Evolutionary conservation across 179 eudicot species (phyloP).

Genomic region (Carnegiea gigantea): DNA sequence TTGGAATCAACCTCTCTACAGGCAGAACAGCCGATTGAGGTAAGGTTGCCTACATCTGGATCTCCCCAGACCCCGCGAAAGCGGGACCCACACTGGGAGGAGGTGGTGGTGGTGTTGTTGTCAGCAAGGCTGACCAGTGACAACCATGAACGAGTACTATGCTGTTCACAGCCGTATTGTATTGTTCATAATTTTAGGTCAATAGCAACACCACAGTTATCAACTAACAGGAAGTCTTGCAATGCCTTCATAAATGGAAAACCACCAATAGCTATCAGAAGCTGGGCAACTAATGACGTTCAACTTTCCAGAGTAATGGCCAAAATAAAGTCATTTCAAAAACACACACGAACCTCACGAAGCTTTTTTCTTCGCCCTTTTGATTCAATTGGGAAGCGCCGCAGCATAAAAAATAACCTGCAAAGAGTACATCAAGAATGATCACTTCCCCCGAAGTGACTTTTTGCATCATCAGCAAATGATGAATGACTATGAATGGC

Average conservation of each 20-base stretch:
- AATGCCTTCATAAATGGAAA: neutral
- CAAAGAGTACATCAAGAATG: constrained; percentile 18
- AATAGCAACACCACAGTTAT: neutral
- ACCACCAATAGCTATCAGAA: neutral
- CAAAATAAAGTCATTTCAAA: neutral
- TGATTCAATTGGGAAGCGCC: constrained; percentile 92
- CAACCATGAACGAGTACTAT: neutral
- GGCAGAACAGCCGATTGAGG: no score
- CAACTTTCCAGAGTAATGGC: no score
- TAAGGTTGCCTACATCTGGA: no score
- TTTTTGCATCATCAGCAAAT: neutral
- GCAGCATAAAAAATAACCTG: constrained; percentile 84
- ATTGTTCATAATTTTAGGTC: neutral
- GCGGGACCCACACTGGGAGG: no score
- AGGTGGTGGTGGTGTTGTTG: no score
- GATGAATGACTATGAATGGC: constrained; percentile 9
- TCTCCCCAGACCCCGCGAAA: no score
- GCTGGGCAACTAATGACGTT: neutral
- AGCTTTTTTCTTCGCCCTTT: constrained; percentile 93
- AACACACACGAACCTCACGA: constrained; percentile 65
- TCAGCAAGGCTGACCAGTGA: neutral
- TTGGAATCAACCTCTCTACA: no score
- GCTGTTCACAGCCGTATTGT: neutral
- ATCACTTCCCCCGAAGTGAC: neutral
- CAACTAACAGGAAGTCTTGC: neutral